Evolutionary conservation across 2,329 filamentous ascomycete genomes (phyloP).

Genomic region (Fusarium armeniacum): DNA sequence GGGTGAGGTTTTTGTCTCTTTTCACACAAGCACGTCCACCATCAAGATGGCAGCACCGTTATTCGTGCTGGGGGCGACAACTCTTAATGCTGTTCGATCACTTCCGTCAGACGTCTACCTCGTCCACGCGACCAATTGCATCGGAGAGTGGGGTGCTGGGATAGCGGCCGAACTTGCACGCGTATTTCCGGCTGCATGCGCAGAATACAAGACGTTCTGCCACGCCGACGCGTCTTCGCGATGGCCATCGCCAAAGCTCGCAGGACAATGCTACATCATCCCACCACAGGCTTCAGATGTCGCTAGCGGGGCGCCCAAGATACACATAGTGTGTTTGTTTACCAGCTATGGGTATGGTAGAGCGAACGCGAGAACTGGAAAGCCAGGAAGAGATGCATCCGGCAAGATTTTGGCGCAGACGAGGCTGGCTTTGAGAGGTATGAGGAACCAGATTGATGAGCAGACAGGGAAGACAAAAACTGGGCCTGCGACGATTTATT

Average conservation of each 20-base stretch:
- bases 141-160: constrained; percentile 52
- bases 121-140: constrained; percentile 53
- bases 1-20: neutral
- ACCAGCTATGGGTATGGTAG: constrained; percentile 44
- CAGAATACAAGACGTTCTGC: constrained; percentile 48
- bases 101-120: constrained; percentile 43
- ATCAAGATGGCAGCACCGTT: constrained; percentile 18
- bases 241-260: constrained; percentile 43
- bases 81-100: constrained; percentile 34
- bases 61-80: constrained; percentile 28
- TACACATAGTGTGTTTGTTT: constrained; percentile 39
- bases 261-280: constrained; percentile 51
- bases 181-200: constrained; percentile 48
- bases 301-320: constrained; percentile 37
- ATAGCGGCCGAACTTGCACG: constrained; percentile 48
- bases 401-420: constrained; percentile 39
- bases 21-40: neutral
- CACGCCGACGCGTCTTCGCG: constrained; percentile 10
- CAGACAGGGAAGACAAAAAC: accelerated
- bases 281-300: constrained; percentile 47
- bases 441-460: constrained; percentile 24
- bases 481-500: constrained; percentile 18
- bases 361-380: constrained; percentile 25
- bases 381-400: constrained; percentile 32
- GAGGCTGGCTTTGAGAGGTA: constrained; percentile 18